A percentile compares a stretch with the other conserved stretches of the same genome.
These are phyloP conservation scores for Daldinia bambusicola DNA, from an alignment of 495 filamentous ascomycete species.

Conservation along the genomic window DNA sequence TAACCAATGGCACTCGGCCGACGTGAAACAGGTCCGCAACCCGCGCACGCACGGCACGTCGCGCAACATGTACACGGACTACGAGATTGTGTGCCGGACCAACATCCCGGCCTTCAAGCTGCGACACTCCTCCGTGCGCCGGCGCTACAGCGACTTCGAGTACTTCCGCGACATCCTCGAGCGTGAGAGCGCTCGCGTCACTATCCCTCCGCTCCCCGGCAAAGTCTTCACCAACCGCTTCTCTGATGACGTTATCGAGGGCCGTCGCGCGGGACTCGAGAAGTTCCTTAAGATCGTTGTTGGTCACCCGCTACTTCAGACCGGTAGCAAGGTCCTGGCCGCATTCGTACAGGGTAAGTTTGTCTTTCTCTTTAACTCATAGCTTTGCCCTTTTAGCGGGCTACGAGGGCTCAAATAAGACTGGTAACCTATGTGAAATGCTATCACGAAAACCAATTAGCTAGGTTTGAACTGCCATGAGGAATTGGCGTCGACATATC, in stretches of 20 bases:
- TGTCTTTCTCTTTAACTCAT: slow-evolving; percentile 20
- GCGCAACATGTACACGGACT: slow-evolving; percentile 97
- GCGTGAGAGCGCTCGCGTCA: slow-evolving; percentile 91
- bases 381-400: neutral
- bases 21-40: slow-evolving; percentile 78
- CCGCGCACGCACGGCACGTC: slow-evolving; percentile 95
- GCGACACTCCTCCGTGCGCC: slow-evolving; percentile 79
- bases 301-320: slow-evolving; percentile 95
- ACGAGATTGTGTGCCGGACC: slow-evolving; percentile 95
- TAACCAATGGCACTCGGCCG: slow-evolving; percentile 8
- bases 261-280: slow-evolving; percentile 89
- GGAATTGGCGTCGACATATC: too few relatives aligned
- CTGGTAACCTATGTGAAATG: too few relatives aligned
- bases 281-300: slow-evolving; percentile 98
- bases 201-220: slow-evolving; percentile 93
- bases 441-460: too few relatives aligned
- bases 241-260: slow-evolving; percentile 98
- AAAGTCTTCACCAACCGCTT: slow-evolving; percentile 99
- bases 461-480: too few relatives aligned
- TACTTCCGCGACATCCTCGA: slow-evolving; percentile 98
- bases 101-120: slow-evolving; percentile 99
- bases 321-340: slow-evolving; percentile 94
- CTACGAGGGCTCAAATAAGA: slow-evolving; percentile 32
- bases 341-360: slow-evolving; percentile 93
- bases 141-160: slow-evolving; percentile 97